A percentile compares a stretch with the other conserved stretches of the same genome.
phyloP scores from a whole-genome alignment of 2,329 filamentous ascomycete species.

The Sporothrix globosa region DNA sequence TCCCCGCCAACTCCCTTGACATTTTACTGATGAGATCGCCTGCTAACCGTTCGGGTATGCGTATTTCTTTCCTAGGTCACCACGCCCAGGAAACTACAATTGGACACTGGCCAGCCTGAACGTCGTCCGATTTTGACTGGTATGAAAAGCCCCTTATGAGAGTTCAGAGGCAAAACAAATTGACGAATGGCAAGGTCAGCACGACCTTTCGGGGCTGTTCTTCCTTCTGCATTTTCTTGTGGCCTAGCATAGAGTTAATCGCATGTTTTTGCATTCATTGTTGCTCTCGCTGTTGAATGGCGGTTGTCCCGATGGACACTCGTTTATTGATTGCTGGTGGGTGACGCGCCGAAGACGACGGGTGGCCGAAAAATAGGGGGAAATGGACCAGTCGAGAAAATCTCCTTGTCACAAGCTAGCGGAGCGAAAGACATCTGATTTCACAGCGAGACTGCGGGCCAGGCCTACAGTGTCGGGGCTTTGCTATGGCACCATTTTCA shows the following conservation, averaged over 20 bases:
- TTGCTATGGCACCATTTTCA: slow-evolving; percentile 27
- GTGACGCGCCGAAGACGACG: not conserved
- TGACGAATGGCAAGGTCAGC: not conserved
- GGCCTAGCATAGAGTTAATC: not conserved
- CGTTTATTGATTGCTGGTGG: not conserved
- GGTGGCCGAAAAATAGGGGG: slow-evolving; percentile 10
- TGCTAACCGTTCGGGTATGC: not conserved
- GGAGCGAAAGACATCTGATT: slow-evolving; percentile 32
- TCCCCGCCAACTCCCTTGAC: too few species aligned
- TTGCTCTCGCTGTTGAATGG: slow-evolving; percentile 16
- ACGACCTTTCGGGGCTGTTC: not conserved
- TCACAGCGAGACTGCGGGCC: slow-evolving; percentile 19
- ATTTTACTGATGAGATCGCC: not conserved
- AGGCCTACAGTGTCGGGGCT: slow-evolving; percentile 17
- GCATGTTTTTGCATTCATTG: not conserved
- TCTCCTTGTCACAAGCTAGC: slow-evolving; percentile 21
- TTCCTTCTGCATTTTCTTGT: not conserved
- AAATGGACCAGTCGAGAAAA: slow-evolving; percentile 13
- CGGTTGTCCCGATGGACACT: slow-evolving; percentile 12
- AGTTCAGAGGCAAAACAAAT: not conserved
- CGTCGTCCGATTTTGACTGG: slow-evolving; percentile 3
- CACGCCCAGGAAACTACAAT: not conserved
- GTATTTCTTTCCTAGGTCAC: not conserved
- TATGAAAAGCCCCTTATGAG: not conserved
- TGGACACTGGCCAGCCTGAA: not conserved